Evolutionary conservation across 176 grass and related monocot species (phyloP), one percentile per base, ranked within the genome.

Genomic region (Coix lacrymajobi): DNA sequence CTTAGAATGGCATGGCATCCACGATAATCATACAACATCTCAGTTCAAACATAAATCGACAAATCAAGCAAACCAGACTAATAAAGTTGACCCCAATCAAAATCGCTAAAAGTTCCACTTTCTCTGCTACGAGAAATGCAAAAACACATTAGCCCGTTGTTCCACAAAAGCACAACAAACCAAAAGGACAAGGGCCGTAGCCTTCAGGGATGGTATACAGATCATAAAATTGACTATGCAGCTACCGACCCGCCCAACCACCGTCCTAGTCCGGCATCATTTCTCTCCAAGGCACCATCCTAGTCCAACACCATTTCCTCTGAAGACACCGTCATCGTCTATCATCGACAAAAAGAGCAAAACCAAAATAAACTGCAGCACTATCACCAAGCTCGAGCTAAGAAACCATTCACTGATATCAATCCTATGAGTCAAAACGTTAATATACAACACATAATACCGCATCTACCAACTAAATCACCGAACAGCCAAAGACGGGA

Each of bases 181-280:
- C 43, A 76, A 85, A 89, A 81, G 78, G 52, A 80, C 31, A 19
- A 41, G 32, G 39, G 11, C 14, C 14, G 31, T 39, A 33, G 70
- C 33, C 54, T 81, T 71, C 78, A 56, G 72, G 34, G 11, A 71
- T 82, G 72, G 43, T 11, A 77, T 82, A 46, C 20, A 71, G 54
- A 86, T 49, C 45, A 67, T 65, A 68, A 58, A 82, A 86, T 66
- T 67, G 83, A 86, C 79, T 49, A 16, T 11, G 45, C 46, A 90
- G 83, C 88, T 86, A 89, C 81, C 83, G 11, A 57, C 56, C 77
- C 44, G 12, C 25, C 26, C 83, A 85, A 82, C 78, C 78, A 81
- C 43, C 83, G 48, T 79, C 45, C 38, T 79, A 68, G 37, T 58
- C 22, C 22, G 6, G 72, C 46, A 56, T 64, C 73, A 77, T 87